Evolutionary conservation across 305 asterid genomes (phyloP), one percentile per base, ranked within the genome.

Genomic region (Petunia hybrid): DNA sequence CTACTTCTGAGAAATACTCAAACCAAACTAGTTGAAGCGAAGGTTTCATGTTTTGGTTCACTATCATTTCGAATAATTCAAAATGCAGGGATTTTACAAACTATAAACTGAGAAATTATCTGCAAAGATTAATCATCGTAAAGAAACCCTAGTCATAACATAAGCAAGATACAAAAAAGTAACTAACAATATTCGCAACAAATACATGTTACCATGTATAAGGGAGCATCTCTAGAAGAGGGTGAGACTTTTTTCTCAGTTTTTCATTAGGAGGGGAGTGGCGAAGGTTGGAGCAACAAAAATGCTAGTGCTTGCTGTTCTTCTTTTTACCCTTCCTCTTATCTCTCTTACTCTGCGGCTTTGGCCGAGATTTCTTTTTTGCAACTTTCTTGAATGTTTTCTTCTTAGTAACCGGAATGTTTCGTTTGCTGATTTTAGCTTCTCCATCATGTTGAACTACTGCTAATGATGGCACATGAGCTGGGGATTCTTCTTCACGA

Each of bases 271-370:
- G 10, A 70, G 42, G 60, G 9, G 77, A 70, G 43, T 10, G 8
- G 31, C 2, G 10, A 45, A 70, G 10, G 42, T 22, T 70, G 31
- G 48, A 48, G 43, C 40, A 14, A 31, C 39, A 70, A 70, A 53
- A 46, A 46, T 46, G 77, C 78, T 13, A 83, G 6, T 8, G 22
- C 83, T 85, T 22, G 31, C 31, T 22, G 39, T 67, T 88, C 85
- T 86, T 83, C 60, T 0, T 83, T 22, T 88, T 93, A 36, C 93
- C 97, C 84, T 88, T 90, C 92, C 77, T 95, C 85, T 89, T 93
- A 6, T 92, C 94, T 86, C 97, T 89, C 87, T 90, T 93, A 39
- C 86, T 84, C 39, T 84, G 94, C 7, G 88, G 91, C 87, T 88
- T 95, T 5, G 91, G 87, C 9, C 84, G 91, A n/a, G 98, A 86